Conservation (phyloP, 2,329 filamentous ascomycete genomes). For the Huntiella bhutanensis region DNA sequence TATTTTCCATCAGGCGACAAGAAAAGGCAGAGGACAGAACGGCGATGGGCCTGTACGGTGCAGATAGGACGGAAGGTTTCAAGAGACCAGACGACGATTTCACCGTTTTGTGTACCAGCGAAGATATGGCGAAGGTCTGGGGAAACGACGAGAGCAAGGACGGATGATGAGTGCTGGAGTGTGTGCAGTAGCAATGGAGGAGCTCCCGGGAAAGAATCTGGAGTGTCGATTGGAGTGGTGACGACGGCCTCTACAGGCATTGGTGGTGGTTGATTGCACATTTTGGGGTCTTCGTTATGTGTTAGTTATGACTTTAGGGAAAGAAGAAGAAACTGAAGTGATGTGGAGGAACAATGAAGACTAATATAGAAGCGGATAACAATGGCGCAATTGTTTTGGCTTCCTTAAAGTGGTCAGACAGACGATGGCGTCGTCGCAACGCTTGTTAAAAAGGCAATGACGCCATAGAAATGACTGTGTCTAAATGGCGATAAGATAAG, state of each 20-base stretch:
- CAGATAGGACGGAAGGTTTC: slow-evolving; percentile 66
- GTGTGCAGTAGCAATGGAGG: slow-evolving; percentile 42
- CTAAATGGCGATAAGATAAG: too few species aligned
- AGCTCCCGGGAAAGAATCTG: too few species aligned
- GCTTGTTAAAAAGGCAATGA: too few species aligned
- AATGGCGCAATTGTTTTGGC: too few species aligned
- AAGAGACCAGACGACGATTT: slow-evolving; percentile 82
- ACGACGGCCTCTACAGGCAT: not conserved
- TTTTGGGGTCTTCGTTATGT: too few species aligned
- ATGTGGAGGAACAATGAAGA: not conserved
- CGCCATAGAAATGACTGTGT: too few species aligned
- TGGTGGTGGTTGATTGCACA: too few species aligned
- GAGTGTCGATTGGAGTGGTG: not conserved
- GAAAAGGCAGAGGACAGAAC: slow-evolving; percentile 72
- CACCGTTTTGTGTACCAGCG: slow-evolving; percentile 80
- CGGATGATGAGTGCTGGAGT: slow-evolving; percentile 57
- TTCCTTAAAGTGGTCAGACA: too few species aligned
- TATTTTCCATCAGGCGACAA: slow-evolving; percentile 56
- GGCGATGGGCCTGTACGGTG: slow-evolving; percentile 73
- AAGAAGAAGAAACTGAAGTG: not conserved
- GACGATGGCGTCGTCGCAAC: too few species aligned
- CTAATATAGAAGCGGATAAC: not conserved
- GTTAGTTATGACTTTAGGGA: not conserved
- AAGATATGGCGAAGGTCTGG: slow-evolving; percentile 63
- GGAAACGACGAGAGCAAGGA: slow-evolving; percentile 67